Conservation (phyloP, 805 yeast species). For the Yarrowia bubula region DNA sequence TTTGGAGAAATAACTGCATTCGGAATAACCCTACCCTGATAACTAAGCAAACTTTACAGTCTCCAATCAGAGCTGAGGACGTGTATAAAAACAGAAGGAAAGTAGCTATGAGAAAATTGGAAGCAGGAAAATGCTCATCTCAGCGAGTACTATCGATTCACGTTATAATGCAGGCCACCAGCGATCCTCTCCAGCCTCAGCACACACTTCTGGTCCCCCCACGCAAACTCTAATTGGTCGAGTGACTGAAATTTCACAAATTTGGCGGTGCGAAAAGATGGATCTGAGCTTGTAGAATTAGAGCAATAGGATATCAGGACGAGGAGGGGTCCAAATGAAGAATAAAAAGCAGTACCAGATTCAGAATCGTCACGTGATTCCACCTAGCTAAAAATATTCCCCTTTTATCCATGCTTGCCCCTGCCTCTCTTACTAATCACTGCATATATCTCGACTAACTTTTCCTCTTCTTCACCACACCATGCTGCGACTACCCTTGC, state of each 20-base stretch:
- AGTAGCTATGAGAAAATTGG: too few relatives aligned
- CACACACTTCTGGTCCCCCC: too few relatives aligned
- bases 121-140: too few relatives aligned
- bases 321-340: not conserved
- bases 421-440: too few relatives aligned
- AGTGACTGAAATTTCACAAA: slow-evolving; percentile 17
- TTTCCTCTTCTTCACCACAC: not conserved
- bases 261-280: not conserved
- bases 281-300: too few relatives aligned
- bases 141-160: too few relatives aligned
- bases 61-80: not conserved
- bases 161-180: too few relatives aligned
- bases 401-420: too few relatives aligned
- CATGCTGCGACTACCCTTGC: slow-evolving; percentile 4
- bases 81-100: too few relatives aligned
- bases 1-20: not conserved
- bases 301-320: not conserved
- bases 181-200: too few relatives aligned
- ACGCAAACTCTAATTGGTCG: not conserved
- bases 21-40: not conserved
- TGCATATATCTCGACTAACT: not conserved
- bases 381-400: not conserved
- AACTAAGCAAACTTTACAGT: slow-evolving; percentile 1
- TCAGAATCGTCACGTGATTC: not conserved
- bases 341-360: not conserved